phyloP scores from a whole-genome alignment of 495 filamentous ascomycete genomes.

The Aspergillus avenaceus region DNA sequence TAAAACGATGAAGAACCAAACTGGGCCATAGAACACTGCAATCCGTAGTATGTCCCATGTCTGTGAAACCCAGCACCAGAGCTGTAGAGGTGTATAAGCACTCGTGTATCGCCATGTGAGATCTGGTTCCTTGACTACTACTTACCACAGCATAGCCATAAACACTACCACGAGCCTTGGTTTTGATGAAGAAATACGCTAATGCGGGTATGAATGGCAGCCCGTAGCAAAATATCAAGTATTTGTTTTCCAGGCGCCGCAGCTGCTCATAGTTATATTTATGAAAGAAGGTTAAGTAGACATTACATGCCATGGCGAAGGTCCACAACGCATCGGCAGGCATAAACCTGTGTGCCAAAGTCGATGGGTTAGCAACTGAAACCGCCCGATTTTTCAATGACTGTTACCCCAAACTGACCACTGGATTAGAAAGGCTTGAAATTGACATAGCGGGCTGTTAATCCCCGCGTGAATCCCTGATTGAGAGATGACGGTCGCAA shows the following conservation, averaged over 20 bases:
- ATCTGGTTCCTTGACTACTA: too few species aligned
- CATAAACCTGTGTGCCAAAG: constrained; percentile 66
- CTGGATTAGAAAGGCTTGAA: constrained; percentile 72
- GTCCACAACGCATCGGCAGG: constrained; percentile 77
- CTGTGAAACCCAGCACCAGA: constrained; percentile 81
- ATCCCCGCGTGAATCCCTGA: constrained; percentile 43
- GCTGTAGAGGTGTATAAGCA: constrained; percentile 17
- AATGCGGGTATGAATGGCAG: constrained; percentile 68
- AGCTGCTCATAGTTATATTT: constrained; percentile 66
- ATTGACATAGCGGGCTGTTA: constrained; percentile 59
- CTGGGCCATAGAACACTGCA: constrained; percentile 75
- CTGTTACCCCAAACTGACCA: constrained; percentile 48
- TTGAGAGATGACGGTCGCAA: constrained; percentile 70
- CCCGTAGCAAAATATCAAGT: constrained; percentile 71
- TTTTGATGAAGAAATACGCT: constrained; percentile 60
- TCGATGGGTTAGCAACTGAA: too few species aligned
- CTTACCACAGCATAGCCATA: constrained; percentile 71
- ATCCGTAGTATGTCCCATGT: constrained; percentile 72
- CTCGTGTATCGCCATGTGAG: too few species aligned
- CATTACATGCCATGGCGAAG: constrained; percentile 83
- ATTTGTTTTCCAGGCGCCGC: constrained; percentile 66
- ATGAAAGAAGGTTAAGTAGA: constrained; percentile 80
- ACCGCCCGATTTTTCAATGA: not conserved
- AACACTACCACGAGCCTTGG: constrained; percentile 44
- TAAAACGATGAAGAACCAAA: constrained; percentile 72